Base-by-base conservation (phyloP, 495 filamentous ascomycete species). In the Arthonia radiata region DNA sequence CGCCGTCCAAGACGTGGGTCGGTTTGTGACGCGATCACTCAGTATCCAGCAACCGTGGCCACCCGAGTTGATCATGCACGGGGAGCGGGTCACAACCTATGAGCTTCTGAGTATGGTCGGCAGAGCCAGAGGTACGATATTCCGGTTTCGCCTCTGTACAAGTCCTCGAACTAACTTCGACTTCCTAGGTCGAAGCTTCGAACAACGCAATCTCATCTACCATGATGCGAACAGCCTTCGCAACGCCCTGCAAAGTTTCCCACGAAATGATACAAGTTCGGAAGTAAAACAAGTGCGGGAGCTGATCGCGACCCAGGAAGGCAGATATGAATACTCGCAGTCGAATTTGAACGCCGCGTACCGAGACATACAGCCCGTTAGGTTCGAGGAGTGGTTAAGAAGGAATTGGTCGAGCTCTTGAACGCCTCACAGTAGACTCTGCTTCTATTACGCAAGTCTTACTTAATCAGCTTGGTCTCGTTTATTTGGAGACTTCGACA, bases 1-100 rank as follows among this genome's bases (percentile, higher is more conserved):
- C 4, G 65, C 71, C 3, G 66, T 60, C 7, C 49, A 59, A 33
- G 72, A 80, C 31, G 61, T 77, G 16, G 71, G 52, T 11, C 53
- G 52, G 24, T 77, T 72, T 38, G 53, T 80, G 21, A 67, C 64
- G 2, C 53, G 59, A 14, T 63, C 71, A 2, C 37, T 76, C 15
- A 64, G 61, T 3, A 47, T 67, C 18, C 49, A 49, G 5, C 47
- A 44, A 18, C n/a, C n/a, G n/a, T 79, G 73, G 73, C 72, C 69
- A 4, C 40, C 44, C n/a, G 70, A 77, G 35, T 57, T 67, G 26
- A 50, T 56, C 27, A 66, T 79, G 58, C 48, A 52, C 26, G 71
- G 69, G 17, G 62, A 72, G 28, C 50, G 58, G 5, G 43, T 73
- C 39, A 35, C 18, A 11, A 44, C 49, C 4, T 33, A 34, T 11